Conservation (phyloP, 2,329 filamentous ascomycete species). For the Myriangium duriaei region DNA sequence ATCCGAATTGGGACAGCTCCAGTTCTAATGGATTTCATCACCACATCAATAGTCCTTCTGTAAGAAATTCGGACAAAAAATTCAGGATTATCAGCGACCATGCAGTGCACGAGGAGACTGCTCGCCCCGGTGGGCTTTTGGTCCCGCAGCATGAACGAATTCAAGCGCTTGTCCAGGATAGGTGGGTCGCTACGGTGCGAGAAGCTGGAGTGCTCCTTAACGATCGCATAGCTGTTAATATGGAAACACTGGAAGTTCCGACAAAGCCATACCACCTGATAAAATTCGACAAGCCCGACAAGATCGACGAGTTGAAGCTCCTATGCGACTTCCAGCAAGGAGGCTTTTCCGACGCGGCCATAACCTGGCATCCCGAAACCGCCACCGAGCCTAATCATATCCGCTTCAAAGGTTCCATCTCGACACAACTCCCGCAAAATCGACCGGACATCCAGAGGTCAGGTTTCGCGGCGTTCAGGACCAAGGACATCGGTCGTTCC, state of each 20-base stretch:
- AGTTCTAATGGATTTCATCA: no score
- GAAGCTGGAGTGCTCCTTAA: slow-evolving; percentile 13
- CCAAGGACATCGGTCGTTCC: slow-evolving; percentile 60
- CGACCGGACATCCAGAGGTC: slow-evolving; percentile 61
- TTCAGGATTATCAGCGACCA: no score
- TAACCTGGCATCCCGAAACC: slow-evolving; percentile 48
- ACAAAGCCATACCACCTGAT: slow-evolving; percentile 52
- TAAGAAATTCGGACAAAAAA: no score
- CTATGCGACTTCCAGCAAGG: slow-evolving; percentile 71
- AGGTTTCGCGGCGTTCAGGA: slow-evolving; percentile 86
- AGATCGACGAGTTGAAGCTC: slow-evolving; percentile 46
- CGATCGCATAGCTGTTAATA: slow-evolving; percentile 44
- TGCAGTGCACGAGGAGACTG: slow-evolving; percentile 26
- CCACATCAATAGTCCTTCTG: no score
- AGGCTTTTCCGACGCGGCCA: slow-evolving; percentile 62
- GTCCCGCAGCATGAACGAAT: slow-evolving; percentile 46
- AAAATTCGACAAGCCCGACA: slow-evolving; percentile 43
- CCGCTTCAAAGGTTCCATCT: slow-evolving; percentile 79
- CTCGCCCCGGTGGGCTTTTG: slow-evolving; percentile 38
- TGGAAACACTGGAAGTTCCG: slow-evolving; percentile 56
- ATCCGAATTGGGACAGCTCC: background rate
- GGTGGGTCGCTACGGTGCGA: slow-evolving; percentile 28
- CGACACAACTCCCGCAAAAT: slow-evolving; percentile 66
- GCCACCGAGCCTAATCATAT: slow-evolving; percentile 51
- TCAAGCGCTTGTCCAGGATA: slow-evolving; percentile 43